Base-by-base conservation (phyloP, 2,329 filamentous ascomycete species). In the Arthrobotrys pseudoclavata region DNA sequence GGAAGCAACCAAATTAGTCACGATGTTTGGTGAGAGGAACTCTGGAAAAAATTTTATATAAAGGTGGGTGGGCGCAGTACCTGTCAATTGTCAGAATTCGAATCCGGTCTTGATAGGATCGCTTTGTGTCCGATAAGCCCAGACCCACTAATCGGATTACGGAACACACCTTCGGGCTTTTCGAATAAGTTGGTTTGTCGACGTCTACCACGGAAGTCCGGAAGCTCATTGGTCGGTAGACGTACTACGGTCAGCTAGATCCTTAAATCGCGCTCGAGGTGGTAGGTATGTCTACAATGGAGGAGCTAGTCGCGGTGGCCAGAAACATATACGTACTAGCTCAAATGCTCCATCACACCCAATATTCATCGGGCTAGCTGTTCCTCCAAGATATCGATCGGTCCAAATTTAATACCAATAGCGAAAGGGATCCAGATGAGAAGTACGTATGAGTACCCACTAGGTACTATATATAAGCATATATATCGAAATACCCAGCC, bases 11-110 rank as follows among this genome's bases (percentile, higher is more conserved):
- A 62, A 74, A 74, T 74, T 74, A 69, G 72, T 76, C 66, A 76
- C 52, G 55, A 70, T 61, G 48, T 52, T 52, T 53, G 9, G 12
- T 29, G 42, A 74, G 69, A 74, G 69, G 61, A 74, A 74, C 69
- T 74, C 69, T 13, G 12, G 52, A 62, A 74, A 67, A 61, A 52
- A 61, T 72, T 74, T 74, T 74, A 74, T 74, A 74, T 67, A 50
- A 64, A 55, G 24, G 60, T 55, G 68, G 31, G 69, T 71, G 69
- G 55, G 69, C 52, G 69, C 34, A 45, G 48, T 53, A 53, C 26
- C 57, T 53, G 55, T 70, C 57, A 45, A 45, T 55, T 55, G 48
- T 55, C 31, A 37, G 15, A 50, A 13, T 15, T 18, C 37, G 20
- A 24, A 24, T 20, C 26, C 37, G 69, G 47, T 60, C 66, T 66